Base-by-base conservation (phyloP, 164 flowering plant species). In the Vitis labrusca region DNA sequence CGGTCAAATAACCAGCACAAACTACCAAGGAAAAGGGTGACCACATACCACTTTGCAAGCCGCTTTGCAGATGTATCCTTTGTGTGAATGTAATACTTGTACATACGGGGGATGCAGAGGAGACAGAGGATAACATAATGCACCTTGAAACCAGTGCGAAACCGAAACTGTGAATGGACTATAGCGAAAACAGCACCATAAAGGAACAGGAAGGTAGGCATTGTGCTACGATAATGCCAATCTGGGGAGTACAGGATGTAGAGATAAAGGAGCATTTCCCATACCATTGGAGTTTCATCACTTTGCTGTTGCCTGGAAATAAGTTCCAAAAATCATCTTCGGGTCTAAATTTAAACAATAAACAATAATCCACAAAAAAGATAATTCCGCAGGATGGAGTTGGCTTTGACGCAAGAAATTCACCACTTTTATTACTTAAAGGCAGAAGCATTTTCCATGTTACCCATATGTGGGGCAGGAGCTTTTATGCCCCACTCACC, bases 171-270 rank as follows among this genome's bases (percentile, higher is more conserved):
- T 3, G 94, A 81, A 75, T 91, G 97, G 50, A 64, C 66, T 12
- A 84, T 60, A n/a, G 97, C 97, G 76, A 89, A 88, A 7, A 54
- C 76, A 16, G 75, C 87, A 64, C 94, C 97, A 74, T 91, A 89
- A 12, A 91, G 79, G 75, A 86, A 88, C 60, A 91, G 80, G 82
- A 89, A 88, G 37, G 86, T 91, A 9, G 97, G 97, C 94, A 91
- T 91, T 53, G 94, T 91, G 70, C 92, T 88, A 9, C 91, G 78
- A 59, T 91, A 91, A 73, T 91, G 97, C 97, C 97, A 91, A 74
- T 89, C 92, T 16, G 97, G 97, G 11, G 97, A 91, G 74, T 86
- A 85, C 23, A 91, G 89, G 72, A 89, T 87, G 78, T 91, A 91
- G 50, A 91, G 78, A 66, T 91, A 91, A 2, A 91, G 85, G 29